These are phyloP conservation scores for Colletotrichum theobromicola DNA, from an alignment of 2,329 filamentous ascomycete genomes.

Conservation along the genomic window DNA sequence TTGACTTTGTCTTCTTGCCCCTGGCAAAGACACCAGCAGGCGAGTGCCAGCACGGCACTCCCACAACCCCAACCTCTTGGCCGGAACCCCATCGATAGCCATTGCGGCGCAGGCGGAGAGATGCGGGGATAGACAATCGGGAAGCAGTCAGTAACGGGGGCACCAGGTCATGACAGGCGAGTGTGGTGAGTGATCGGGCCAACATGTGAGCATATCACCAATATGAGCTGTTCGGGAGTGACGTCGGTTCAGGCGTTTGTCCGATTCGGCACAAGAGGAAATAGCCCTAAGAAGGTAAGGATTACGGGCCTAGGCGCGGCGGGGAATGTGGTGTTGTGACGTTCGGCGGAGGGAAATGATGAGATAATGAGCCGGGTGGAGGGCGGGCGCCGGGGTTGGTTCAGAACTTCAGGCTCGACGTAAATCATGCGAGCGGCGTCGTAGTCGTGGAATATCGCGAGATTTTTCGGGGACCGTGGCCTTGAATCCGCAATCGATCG, in stretches of 20 bases:
- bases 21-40: constrained; percentile 29
- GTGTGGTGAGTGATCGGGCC: constrained; percentile 15
- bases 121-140: not conserved
- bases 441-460: constrained; percentile 11
- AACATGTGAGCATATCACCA: constrained; percentile 22
- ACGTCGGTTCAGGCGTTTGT: not conserved
- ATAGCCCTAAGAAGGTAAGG: not conserved
- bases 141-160: not conserved
- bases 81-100: not conserved
- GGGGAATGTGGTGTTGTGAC: not conserved
- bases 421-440: constrained; percentile 12
- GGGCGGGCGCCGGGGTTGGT: not conserved
- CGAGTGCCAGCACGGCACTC: not conserved
- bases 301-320: not conserved
- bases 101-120: constrained; percentile 9
- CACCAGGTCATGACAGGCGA: constrained; percentile 16
- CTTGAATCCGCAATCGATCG: constrained; percentile 14
- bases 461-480: constrained; percentile 19
- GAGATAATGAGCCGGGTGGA: constrained; percentile 2
- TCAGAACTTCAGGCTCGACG: not conserved
- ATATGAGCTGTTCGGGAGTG: constrained; percentile 14
- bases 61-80: not conserved
- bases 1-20: constrained; percentile 61
- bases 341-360: not conserved
- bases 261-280: not conserved